These are phyloP conservation scores for Fonsecaea pedrosoi DNA, from an alignment of 2,329 filamentous ascomycete genomes.

Conservation along the genomic window DNA sequence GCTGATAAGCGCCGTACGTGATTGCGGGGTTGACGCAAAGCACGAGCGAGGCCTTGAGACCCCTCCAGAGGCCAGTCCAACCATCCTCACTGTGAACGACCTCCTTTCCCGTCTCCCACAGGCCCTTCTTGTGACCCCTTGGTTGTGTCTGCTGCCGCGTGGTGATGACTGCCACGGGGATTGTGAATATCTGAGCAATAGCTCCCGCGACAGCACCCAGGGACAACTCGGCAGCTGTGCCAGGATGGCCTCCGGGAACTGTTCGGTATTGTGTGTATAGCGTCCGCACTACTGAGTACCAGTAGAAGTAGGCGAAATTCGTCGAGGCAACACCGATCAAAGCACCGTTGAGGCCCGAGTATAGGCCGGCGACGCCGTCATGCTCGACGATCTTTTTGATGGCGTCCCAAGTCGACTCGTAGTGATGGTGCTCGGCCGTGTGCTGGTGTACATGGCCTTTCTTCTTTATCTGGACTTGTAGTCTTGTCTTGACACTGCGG, in stretches of 20 bases:
- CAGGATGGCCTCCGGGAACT: conserved; percentile 58
- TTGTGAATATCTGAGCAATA: conserved; percentile 92
- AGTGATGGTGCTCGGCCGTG: conserved; percentile 69
- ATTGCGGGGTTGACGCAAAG: conserved; percentile 96
- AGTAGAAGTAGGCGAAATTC: conserved; percentile 99
- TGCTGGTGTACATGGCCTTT: conserved; percentile 56
- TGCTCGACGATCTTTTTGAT: conserved; percentile 80
- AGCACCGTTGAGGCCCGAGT: conserved; percentile 84
- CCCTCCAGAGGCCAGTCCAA: conserved; percentile 87
- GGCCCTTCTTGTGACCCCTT: conserved; percentile 81
- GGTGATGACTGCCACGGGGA: conserved; percentile 93
- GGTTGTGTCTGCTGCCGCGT: conserved; percentile 93
- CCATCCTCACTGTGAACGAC: conserved; percentile 92
- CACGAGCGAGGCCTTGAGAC: conserved; percentile 92
- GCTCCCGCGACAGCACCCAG: conserved; percentile 89
- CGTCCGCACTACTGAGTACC: conserved; percentile 87
- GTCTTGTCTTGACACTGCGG: conserved; percentile 85
- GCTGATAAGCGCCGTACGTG: conserved; percentile 95
- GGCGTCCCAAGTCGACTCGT: conserved; percentile 86
- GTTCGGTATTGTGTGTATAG: conserved; percentile 71
- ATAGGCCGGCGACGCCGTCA: conserved; percentile 83
- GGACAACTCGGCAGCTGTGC: conserved; percentile 80
- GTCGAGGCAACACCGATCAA: conserved; percentile 93
- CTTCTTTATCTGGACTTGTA: conserved; percentile 89
- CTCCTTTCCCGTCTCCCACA: conserved; percentile 85